Conservation (phyloP, 495 filamentous ascomycete genomes). For the Bacidia gigantensis region DNA sequence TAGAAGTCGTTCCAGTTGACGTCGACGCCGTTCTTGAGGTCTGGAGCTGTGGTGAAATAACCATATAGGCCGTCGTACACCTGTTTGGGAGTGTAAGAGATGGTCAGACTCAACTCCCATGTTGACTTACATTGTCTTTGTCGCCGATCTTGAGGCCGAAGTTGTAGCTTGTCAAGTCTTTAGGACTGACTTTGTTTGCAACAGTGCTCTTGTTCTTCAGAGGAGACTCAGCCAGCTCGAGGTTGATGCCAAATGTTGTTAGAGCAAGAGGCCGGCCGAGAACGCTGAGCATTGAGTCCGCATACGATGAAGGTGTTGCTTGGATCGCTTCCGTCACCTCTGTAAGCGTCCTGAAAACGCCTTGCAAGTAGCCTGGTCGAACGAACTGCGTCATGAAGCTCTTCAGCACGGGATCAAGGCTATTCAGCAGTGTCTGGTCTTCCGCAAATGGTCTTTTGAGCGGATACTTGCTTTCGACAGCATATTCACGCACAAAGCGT, state of each 20-base stretch:
- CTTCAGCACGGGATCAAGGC: background rate
- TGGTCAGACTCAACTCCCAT: background rate
- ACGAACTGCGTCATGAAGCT: background rate
- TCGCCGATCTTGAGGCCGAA: background rate
- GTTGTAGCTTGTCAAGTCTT: background rate
- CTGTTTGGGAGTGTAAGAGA: background rate
- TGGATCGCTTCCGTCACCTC: background rate
- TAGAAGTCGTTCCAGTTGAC: background rate
- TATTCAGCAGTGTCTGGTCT: background rate
- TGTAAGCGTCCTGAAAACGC: background rate
- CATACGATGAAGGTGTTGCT: background rate
- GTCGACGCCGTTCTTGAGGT: background rate
- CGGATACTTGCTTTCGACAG: background rate
- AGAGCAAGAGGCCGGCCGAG: background rate
- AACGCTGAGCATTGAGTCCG: background rate
- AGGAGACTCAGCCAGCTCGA: background rate
- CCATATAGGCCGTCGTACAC: background rate
- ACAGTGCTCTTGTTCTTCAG: background rate
- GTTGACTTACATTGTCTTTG: background rate
- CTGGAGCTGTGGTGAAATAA: background rate
- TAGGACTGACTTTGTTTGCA: background rate
- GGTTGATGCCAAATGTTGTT: background rate
- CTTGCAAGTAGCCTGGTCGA: background rate
- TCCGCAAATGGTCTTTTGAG: background rate
- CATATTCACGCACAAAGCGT: slow-evolving; percentile 34